These are phyloP conservation scores for Lactifluus hygrophoroides DNA, from an alignment of 768 basidiomycete species.

Conservation along the genomic window DNA sequence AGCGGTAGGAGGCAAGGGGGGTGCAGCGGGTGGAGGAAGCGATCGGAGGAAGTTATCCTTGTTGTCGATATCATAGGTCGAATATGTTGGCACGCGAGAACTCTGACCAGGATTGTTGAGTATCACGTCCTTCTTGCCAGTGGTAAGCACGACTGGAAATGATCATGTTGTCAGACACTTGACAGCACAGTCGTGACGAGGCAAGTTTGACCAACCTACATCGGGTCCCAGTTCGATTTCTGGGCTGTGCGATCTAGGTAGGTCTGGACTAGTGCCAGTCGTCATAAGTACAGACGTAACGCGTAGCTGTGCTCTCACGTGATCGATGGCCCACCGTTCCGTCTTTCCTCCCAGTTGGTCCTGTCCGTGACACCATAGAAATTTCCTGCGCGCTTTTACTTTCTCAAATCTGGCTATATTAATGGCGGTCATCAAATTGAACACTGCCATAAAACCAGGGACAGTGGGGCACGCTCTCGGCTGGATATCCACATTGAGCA, in stretches of 20 bases:
- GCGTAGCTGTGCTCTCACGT: too few relatives aligned
- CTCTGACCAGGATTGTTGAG: not conserved
- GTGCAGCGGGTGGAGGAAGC: not conserved
- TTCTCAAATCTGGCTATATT: too few relatives aligned
- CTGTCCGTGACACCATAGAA: too few relatives aligned
- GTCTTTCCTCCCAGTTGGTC: too few relatives aligned
- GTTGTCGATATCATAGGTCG: not conserved
- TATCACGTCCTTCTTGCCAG: too few relatives aligned
- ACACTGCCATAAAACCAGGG: too few relatives aligned
- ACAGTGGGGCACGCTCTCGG: too few relatives aligned
- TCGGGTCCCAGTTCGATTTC: constrained; percentile 6
- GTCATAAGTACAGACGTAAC: too few relatives aligned
- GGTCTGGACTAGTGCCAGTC: not conserved
- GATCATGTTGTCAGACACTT: not conserved
- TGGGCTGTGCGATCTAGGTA: constrained; percentile 4
- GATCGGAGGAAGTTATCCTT: not conserved
- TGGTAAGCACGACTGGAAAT: not conserved
- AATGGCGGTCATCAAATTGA: too few relatives aligned
- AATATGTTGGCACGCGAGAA: constrained; percentile 9
- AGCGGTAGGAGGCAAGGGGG: not conserved
- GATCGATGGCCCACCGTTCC: too few relatives aligned
- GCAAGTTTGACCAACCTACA: not conserved
- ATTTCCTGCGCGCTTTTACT: too few relatives aligned
- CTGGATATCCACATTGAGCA: too few relatives aligned
- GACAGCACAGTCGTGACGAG: not conserved